Evolutionary conservation across 495 filamentous ascomycete species (phyloP), one percentile per base, ranked within the genome.

Genomic region (Pyrenula aspistea): DNA sequence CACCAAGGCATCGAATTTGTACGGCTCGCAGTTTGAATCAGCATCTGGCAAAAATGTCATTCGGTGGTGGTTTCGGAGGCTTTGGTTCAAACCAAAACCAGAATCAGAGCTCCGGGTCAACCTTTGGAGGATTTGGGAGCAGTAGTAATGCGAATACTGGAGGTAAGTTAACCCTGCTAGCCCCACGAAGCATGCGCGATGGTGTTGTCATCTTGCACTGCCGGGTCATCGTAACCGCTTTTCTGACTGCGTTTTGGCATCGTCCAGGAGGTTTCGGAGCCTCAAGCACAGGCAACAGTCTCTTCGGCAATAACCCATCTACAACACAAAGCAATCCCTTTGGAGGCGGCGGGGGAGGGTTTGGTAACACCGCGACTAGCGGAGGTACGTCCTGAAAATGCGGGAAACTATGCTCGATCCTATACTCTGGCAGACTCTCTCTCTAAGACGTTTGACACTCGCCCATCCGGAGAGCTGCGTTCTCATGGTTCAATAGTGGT

Each of bases 211-310:
- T n/a, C n/a, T n/a, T n/a, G n/a, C n/a, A n/a, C n/a, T n/a, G n/a
- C n/a, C n/a, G n/a, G n/a, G n/a, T n/a, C n/a, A n/a, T n/a, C n/a
- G n/a, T n/a, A n/a, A n/a, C n/a, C n/a, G n/a, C n/a, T n/a, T n/a
- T n/a, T n/a, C 71, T 76, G 71, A 78, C 73, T 65, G 65, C 65
- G 64, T 70, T 62, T 61, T 62, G 60, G 62, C 61, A 67, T 71
- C 64, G 68, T 78, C 65, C 77, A 83, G 81, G 79, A 71, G 83
- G 83, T 74, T 81, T 81, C 62, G 74, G 77, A 51, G 71, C 73
- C 55, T 63, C 69, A 55, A 69, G 69, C 50, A 52, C 31, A 8
- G 15, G 31, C 31, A 58, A 65, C 68, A 3, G 61, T 24, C 19
- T 65, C 21, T 68, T 71, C 51, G 68, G 67, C 56, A 55, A 50